Base-by-base conservation (phyloP, 1,139 yeast genomes). In the Arxiozyma telluris region DNA sequence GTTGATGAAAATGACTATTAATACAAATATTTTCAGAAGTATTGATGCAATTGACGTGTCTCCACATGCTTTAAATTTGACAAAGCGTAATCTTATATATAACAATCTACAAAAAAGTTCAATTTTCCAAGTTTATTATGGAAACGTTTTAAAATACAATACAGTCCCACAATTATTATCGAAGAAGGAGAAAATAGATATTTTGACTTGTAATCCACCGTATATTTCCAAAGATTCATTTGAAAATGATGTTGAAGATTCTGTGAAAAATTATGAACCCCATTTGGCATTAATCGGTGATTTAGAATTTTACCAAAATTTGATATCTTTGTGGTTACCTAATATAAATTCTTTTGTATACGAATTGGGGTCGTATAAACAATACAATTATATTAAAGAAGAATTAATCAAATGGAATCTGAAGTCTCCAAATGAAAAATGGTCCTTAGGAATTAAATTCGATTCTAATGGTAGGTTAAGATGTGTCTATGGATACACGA, bases 191-290 rank as follows among this genome's bases (percentile, higher is more conserved):
- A 34, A 50, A 9, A 56, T 73, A 12, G 87, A 86, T 58, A 54
- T 91, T 4, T 66, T 93, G 1, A 78, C 85, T 0, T 80, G 96
- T 23, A 93, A 93, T 62, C 98, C 98, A 0, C 98, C 98, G 0
- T 93, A 93, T 64, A 83, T 93, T 11, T 82, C 91, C 0, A 20
- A 51, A 2, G 52, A 62, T 0, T 81, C 80, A 41, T 80, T 78
- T 61, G 61, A 63, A 53, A 43, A 58, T 53, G 63, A 68, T 48
- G 57, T 77, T 57, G 84, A 82, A 53, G 69, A 67, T 49, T 84
- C 96, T 0, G 98, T 91, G 0, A 72, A 79, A 41, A 53, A 69
- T 25, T 84, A 78, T 66, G 98, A 93, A 70, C 98, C 98, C 0
- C 63, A 68, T 30, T 65, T 81, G 42, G 98, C 98, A 0, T 71